Evolutionary conservation across 371 early-diverging fungal species (phyloP), one percentile per base, ranked within the genome.

Genomic region (Saksenaea oblongispora): DNA sequence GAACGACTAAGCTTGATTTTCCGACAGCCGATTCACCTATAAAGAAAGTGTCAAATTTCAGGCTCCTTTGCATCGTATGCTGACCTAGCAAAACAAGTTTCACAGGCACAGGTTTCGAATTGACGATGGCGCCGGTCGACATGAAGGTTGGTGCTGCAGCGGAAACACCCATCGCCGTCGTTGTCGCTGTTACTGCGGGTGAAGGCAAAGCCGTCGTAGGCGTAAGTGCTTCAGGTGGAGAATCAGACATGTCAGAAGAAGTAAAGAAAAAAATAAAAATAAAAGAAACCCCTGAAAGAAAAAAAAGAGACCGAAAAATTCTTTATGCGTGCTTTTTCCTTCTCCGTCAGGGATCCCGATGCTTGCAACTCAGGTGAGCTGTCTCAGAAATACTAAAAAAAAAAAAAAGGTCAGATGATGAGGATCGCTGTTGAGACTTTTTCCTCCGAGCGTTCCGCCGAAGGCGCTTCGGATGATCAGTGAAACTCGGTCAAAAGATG

Each of bases 11-110:
- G 75, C 85, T 84, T 34, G 91, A 88, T 72, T 90, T 90, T 51
- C 91, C 91, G 53, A 90, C 90, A 55, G 90, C 90, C 17, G 89
- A 85, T 64, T 90, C 90, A 34, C 90, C 90, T 89, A 77, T 44
- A 66, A 27, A 44, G 26, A 65, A 36, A 5, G 35, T 22, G 8
- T 31, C 26, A 15, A 34, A 54, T 35, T 59, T 35, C 15, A 26
- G 1, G 9, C 15, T 59, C 34, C 5, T 35, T 28, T n/a, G 10
- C 14, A 15, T 3, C 13, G 22, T 4, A 36, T 27, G 14, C 26
- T 71, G 83, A 88, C 89, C 90, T 54, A 90, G 76, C 22, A 90
- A 72, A 27, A 90, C 90, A 24, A 90, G 76, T 67, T 89, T 90
- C 55, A 87, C 87, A 56, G 78, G 79, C 24, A 82, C 75, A 63